phyloP scores from a whole-genome alignment of 2,329 filamentous ascomycete genomes.

The Diaporthe humulicola region DNA sequence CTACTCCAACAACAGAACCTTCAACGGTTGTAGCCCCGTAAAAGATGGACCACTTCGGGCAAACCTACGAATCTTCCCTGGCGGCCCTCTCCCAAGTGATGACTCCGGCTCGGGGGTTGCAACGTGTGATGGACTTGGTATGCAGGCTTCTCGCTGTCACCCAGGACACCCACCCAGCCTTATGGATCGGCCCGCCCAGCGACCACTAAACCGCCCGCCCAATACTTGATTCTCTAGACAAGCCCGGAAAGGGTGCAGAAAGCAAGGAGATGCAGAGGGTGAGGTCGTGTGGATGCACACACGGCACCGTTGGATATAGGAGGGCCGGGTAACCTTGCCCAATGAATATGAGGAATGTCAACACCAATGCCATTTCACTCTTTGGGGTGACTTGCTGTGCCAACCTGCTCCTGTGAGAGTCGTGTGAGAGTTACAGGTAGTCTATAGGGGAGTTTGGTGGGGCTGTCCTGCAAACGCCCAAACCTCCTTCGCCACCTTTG shows the following conservation, averaged over 20 bases:
- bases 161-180: background rate
- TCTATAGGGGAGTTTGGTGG: background rate
- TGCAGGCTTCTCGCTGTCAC: slow-evolving; percentile 12
- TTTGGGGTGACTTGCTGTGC: no score
- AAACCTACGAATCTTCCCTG: background rate
- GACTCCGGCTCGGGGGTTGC: background rate
- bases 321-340: no score
- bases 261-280: no score
- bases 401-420: no score
- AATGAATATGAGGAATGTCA: no score
- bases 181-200: background rate
- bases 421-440: background rate
- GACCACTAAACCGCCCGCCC: background rate
- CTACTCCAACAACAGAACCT: background rate
- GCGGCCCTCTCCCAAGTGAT: no score
- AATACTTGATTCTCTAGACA: background rate
- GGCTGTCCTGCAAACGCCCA: background rate
- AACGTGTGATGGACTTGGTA: background rate
- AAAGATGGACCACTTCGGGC: background rate
- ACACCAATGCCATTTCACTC: background rate
- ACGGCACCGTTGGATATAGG: no score
- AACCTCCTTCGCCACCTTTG: no score
- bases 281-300: no score
- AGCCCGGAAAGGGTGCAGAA: background rate
- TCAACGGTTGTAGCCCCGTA: background rate